A percentile compares a stretch with the other conserved stretches of the same genome.
These are phyloP conservation scores for Annona squamosa DNA, from an alignment of 164 flowering plant species.

Conservation along the genomic window DNA sequence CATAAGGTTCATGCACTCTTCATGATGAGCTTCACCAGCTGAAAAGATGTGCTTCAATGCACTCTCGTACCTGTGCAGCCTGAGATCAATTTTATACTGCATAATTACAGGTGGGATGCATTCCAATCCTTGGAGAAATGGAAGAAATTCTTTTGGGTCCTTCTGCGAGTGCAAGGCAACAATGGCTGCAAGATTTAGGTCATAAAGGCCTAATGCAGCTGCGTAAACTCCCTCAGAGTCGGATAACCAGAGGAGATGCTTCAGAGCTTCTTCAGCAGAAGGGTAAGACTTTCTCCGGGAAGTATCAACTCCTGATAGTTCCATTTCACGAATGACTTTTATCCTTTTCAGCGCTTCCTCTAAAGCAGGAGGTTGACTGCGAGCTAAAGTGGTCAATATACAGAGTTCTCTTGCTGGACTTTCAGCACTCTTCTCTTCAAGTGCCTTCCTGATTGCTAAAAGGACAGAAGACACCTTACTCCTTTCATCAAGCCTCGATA, in stretches of 20 bases:
- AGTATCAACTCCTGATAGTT: conserved; percentile 42
- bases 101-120: conserved; percentile 51
- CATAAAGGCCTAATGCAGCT: conserved; percentile 92
- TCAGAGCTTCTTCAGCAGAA: conserved; percentile 91
- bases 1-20: conserved; percentile 71
- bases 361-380: conserved; percentile 82
- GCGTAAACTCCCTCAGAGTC: conserved; percentile 84
- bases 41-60: conserved; percentile 70
- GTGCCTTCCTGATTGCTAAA: conserved; percentile 60
- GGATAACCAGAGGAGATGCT: conserved; percentile 89
- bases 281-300: conserved; percentile 43
- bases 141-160: conserved; percentile 97
- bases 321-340: conserved; percentile 72
- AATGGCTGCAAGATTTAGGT: conserved; percentile 90
- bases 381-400: conserved; percentile 91
- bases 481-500: conserved; percentile 17
- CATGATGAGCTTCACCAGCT: conserved; percentile 72
- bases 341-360: conserved; percentile 86
- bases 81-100: conserved; percentile 82
- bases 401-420: conserved; percentile 90
- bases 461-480: conserved; percentile 69
- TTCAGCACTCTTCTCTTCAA: conserved; percentile 62
- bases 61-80: conserved; percentile 59
- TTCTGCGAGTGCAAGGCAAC: conserved; percentile 89
- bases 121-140: conserved; percentile 79